phyloP scores from a whole-genome alignment of 2,329 filamentous ascomycete species.

The Paracamarosporium sp. region DNA sequence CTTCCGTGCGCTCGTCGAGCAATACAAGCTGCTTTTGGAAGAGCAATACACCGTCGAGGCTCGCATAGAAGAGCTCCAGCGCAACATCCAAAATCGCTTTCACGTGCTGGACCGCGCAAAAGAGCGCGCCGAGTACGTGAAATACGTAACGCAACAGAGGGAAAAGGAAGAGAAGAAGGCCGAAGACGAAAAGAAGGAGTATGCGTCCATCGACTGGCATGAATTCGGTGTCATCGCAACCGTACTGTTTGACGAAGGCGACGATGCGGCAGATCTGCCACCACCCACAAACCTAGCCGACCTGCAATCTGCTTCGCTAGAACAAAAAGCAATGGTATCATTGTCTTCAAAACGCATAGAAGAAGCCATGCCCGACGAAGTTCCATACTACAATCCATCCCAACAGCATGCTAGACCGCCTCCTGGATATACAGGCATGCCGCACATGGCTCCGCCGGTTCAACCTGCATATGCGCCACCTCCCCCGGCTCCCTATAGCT shows the following conservation, averaged over 20 bases:
- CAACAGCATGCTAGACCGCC: constrained; percentile 38
- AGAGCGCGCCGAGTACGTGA: constrained; percentile 85
- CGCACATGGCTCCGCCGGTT: constrained; percentile 36
- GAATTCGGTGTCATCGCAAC: constrained; percentile 97
- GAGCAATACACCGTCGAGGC: constrained; percentile 75
- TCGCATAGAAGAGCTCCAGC: constrained; percentile 74
- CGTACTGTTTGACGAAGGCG: constrained; percentile 86
- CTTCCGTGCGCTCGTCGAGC: constrained; percentile 89
- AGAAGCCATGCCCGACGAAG: constrained; percentile 87
- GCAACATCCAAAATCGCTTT: constrained; percentile 80
- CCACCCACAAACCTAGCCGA: constrained; percentile 90
- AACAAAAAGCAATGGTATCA: constrained; percentile 92
- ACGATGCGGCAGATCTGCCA: constrained; percentile 85
- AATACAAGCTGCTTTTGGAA: constrained; percentile 83
- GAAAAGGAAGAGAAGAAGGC: constrained; percentile 87
- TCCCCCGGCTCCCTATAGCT: constrained; percentile 29
- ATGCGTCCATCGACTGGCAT: constrained; percentile 95
- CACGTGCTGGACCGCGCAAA: constrained; percentile 80
- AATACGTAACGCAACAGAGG: constrained; percentile 83
- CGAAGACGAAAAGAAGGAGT: constrained; percentile 77
- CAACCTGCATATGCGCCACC: constrained; percentile 36
- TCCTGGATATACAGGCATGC: constrained; percentile 35
- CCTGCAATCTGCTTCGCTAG: constrained; percentile 89
- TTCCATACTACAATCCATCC: constrained; percentile 49
- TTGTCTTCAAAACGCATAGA: constrained; percentile 87